Evolutionary conservation across 257 asterid species (phyloP).

Genomic region (Ilex aquifolium): DNA sequence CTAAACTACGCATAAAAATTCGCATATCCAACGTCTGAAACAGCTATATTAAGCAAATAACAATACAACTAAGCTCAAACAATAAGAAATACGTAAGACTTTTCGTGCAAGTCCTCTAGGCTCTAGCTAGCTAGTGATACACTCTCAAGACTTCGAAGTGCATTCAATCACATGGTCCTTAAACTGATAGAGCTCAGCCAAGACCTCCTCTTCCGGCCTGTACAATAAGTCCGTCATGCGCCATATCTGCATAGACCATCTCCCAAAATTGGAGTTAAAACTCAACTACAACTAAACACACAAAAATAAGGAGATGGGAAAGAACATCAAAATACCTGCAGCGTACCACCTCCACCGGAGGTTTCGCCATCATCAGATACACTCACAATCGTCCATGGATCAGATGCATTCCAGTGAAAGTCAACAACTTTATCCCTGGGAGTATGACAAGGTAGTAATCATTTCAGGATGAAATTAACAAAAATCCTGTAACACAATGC

Average conservation of each 20-base stretch:
- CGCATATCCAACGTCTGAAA: too few species aligned
- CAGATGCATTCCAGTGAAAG: constrained; percentile 87
- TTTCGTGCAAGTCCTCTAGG: too few species aligned
- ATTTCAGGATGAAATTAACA: too few species aligned
- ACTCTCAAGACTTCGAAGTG: constrained; percentile 38
- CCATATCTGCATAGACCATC: constrained; percentile 63
- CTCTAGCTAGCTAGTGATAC: too few species aligned
- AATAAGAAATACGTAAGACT: too few species aligned
- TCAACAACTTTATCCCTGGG: constrained; percentile 89
- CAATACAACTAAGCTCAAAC: too few species aligned
- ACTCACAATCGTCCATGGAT: constrained; percentile 93
- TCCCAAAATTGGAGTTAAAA: background rate
- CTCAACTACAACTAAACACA: background rate
- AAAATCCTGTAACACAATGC: too few species aligned
- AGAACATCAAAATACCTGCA: constrained; percentile 51
- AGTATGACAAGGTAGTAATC: background rate
- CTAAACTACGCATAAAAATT: too few species aligned
- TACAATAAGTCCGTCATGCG: constrained; percentile 87
- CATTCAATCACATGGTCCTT: constrained; percentile 85
- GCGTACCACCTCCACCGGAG: constrained; percentile 89
- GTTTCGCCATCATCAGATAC: constrained; percentile 86
- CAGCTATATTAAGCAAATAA: too few species aligned
- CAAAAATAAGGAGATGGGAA: background rate
- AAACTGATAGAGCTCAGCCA: constrained; percentile 76
- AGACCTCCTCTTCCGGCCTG: constrained; percentile 79